phyloP scores from a whole-genome alignment of 2,329 filamentous ascomycete species.

The Fonsecaea nubica region DNA sequence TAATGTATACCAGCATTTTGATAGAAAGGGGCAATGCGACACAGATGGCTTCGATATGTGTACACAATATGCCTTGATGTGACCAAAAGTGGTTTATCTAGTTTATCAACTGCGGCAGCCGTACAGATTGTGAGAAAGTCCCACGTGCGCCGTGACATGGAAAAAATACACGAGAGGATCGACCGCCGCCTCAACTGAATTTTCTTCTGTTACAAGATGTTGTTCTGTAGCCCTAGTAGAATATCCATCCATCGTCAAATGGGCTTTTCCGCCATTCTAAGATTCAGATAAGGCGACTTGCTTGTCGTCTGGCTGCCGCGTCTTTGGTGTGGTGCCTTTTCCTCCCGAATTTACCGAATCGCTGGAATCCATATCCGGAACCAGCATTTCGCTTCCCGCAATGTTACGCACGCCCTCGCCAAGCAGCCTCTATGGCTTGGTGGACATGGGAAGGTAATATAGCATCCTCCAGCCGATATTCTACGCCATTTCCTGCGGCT shows the following conservation, averaged over 20 bases:
- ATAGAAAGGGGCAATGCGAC: neutral
- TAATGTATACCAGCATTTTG: neutral
- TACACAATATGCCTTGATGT: neutral
- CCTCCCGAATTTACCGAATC: neutral
- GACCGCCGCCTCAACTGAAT: constrained; percentile 8
- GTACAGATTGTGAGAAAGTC: neutral
- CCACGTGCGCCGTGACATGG: constrained; percentile 16
- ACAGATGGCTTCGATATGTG: neutral
- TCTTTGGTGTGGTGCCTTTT: neutral
- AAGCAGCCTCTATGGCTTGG: constrained; percentile 46
- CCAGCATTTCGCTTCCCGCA: neutral
- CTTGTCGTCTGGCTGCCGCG: neutral
- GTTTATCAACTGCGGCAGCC: neutral
- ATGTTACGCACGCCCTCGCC: constrained; percentile 31
- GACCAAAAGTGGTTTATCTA: neutral
- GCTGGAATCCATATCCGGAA: neutral
- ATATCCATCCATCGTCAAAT: neutral
- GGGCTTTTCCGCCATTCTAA: neutral
- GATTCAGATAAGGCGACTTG: neutral
- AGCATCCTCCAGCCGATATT: constrained; percentile 1
- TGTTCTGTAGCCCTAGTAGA: neutral
- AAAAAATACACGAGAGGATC: constrained; percentile 11
- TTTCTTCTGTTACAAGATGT: constrained; percentile 8
- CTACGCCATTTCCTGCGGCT: neutral
- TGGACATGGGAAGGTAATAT: constrained; percentile 52